Evolutionary conservation across 2,329 filamentous ascomycete species (phyloP), one percentile per base, ranked within the genome.

Genomic region (Diaporthe destruens): DNA sequence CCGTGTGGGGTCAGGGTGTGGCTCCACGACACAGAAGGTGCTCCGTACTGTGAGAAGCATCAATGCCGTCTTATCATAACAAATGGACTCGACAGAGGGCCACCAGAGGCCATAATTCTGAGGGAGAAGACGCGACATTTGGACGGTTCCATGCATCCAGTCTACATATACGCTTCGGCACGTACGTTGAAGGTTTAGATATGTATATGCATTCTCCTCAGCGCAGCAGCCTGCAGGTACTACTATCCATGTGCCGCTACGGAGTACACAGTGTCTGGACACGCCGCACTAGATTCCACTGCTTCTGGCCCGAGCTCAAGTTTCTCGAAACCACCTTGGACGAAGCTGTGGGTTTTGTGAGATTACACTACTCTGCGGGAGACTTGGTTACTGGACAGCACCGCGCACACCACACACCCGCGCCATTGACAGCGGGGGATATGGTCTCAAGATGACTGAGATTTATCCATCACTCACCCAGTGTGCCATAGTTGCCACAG

Each of bases 381-480:
- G n/a, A n/a, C n/a, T n/a, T n/a, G n/a, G n/a, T n/a, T 7, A 32
- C 59, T 20, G 61, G 25, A 11, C 44, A 51, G 34, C n/a, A 70
- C 32, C 42, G n/a, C 34, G 23, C 32, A 42, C 23, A 14, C 51
- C 39, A 18, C 55, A 36, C 54, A 57, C 18, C 34, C 44, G 44
- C n/a, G 54, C n/a, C 44, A 49, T 61, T 53, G 54, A 70, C 34
- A 42, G 53, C 54, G 42, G 49, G n/a, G 66, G 59, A 12, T 20
- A 56, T 67, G 53, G 47, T 53, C 36, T 75, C 68, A 72, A 65
- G 61, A 97, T 97, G 94, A 87, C 91, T 80, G 93, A 96, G 76
- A 83, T 91, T 70, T 95, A 95, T 81, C 96, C 96, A 71, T 94
- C 95, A n/a, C 88, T 98, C 82, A 86, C 90, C 81, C 95, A 98